Evolutionary conservation across 176 grass and related monocot genomes (phyloP).

Genomic region (Hyparrhenia diplandra): DNA sequence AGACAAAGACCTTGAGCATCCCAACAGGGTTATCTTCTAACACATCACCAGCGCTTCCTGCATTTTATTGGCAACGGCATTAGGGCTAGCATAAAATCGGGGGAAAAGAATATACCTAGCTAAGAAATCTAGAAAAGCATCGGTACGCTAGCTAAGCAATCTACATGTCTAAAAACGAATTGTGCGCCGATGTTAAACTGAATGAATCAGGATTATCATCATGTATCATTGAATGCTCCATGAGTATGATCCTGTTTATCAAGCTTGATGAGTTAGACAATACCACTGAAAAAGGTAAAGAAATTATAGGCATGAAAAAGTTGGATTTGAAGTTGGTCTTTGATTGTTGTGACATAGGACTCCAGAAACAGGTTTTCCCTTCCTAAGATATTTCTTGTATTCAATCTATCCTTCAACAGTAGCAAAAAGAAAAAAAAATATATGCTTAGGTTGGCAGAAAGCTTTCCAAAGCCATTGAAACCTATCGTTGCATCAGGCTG

Average conservation of each 20-base stretch:
- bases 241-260: background rate
- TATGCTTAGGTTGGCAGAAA: no score
- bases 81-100: slow-evolving; percentile 15
- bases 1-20: slow-evolving; percentile 81
- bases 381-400: no score
- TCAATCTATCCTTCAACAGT: no score
- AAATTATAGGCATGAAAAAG: no score
- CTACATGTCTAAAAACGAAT: background rate
- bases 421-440: no score
- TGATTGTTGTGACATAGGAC: no score
- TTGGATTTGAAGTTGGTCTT: no score
- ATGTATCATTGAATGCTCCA: background rate
- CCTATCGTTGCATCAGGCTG: no score
- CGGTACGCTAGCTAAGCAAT: slow-evolving; percentile 9
- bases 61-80: slow-evolving; percentile 22
- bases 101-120: slow-evolving; percentile 32
- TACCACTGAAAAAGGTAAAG: no score
- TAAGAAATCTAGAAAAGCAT: background rate
- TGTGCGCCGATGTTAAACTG: background rate
- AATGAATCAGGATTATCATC: background rate
- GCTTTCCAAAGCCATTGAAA: no score
- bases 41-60: slow-evolving; percentile 86
- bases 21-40: slow-evolving; percentile 80
- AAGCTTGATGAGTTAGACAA: background rate
- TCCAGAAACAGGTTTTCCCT: no score